Evolutionary conservation across 108 stramenopile species (phyloP), one percentile per base, ranked within the genome.

Genomic region (Skeletonema menzelii): DNA sequence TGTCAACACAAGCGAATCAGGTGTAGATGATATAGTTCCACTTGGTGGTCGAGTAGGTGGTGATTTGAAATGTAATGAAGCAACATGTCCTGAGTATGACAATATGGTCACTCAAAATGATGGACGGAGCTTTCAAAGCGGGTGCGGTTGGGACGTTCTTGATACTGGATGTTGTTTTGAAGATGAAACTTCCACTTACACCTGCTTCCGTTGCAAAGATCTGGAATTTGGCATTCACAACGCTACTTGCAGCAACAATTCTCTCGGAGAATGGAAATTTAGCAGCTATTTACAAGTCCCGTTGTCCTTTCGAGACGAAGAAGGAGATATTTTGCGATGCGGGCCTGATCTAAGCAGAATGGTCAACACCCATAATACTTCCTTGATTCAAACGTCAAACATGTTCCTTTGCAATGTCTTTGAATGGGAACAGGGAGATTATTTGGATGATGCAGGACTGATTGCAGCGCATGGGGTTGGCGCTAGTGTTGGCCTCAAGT

Each of bases 371-470:
- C 13, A 34, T 13, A 56, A 35, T 32, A 59, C 56, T 4, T 26
- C 62, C 19, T 62, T 13, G 19, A 73, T 40, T n/a, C 26, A 40
- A 40, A 86, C 83, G 27, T 82, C 80, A 27, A 69, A 82, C 38
- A 27, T 24, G 34, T 95, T 91, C 59, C 80, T 93, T 13, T 95
- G 94, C 84, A 75, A 84, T 57, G 63, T 82, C 34, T 55, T 40
- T 17, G 40, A 79, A 59, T 95, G 94, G 94, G 71, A 67, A 46
- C 94, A 95, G 65, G 94, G 94, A 12, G 87, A 93, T 65, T 93
- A 86, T 69, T 65, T 79, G 26, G 91, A 90, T 63, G 83, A 89
- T 62, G 88, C 88, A 17, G 86, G 85, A 13, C 0, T 85, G 56
- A 38, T 31, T 14, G 22, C 20, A 8, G 73, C 59, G 2, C 57